Evolutionary conservation across 169 alveolate species (phyloP).

Genomic region (Plasmodium blacklocki): DNA sequence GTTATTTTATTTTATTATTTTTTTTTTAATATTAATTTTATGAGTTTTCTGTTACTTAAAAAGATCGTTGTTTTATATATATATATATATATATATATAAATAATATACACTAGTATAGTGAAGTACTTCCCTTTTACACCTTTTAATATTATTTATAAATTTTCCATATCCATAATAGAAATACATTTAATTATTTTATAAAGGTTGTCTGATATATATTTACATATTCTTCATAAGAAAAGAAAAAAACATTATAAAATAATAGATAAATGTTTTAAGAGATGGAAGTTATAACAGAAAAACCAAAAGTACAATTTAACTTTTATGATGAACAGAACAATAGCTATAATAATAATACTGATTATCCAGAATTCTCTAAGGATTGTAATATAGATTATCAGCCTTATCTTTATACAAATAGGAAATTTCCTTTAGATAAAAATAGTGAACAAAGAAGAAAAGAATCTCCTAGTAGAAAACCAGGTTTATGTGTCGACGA

Average conservation of each 20-base stretch:
- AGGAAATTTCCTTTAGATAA: conserved; percentile 61
- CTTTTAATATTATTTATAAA: conserved; percentile 3
- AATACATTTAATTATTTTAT: not conserved
- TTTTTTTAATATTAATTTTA: conserved; percentile 10
- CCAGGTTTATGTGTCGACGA: conserved; percentile 85
- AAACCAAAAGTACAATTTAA: conserved; percentile 63
- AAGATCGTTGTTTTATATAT: too few relatives aligned
- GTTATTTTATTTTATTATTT: not conserved
- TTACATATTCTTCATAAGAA: conserved; percentile 20
- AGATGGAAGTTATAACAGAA: conserved; percentile 50
- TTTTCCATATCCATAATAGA: conserved; percentile 4
- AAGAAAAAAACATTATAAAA: not conserved
- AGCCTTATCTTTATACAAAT: conserved; percentile 28
- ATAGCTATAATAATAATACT: conserved; percentile 21
- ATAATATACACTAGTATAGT: not conserved
- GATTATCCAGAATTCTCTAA: conserved; percentile 11
- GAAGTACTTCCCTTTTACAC: not conserved
- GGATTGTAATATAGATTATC: conserved; percentile 18
- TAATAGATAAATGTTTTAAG: not conserved
- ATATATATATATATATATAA: too few relatives aligned
- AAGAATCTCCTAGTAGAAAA: conserved; percentile 78
- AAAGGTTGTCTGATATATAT: not conserved
- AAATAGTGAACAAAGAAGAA: conserved; percentile 78
- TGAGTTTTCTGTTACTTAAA: not conserved
- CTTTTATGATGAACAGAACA: conserved; percentile 23